phyloP scores from a whole-genome alignment of 1,284 basidiomycete genomes.

The Omphalotus olearius region DNA sequence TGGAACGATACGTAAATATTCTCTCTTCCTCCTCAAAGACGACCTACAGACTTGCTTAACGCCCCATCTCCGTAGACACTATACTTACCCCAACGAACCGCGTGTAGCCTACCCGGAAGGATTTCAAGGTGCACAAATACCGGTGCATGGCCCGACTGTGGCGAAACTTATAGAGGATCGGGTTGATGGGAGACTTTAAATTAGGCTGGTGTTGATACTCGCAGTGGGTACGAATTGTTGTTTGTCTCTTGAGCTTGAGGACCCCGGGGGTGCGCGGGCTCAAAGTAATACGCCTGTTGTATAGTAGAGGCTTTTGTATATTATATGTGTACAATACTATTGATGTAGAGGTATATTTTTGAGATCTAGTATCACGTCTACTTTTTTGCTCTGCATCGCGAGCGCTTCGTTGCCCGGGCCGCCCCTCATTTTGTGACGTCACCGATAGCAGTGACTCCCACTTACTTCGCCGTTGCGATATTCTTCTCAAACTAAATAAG shows the following conservation, averaged over 20 bases:
- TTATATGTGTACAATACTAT: no score
- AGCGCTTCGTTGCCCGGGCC: no score
- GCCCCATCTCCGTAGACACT: background rate
- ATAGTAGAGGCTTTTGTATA: no score
- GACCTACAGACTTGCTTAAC: background rate
- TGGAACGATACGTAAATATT: conserved; percentile 39
- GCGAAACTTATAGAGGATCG: background rate
- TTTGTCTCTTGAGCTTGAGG: no score
- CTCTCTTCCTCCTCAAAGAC: background rate
- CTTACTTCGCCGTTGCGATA: background rate
- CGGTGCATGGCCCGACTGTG: background rate
- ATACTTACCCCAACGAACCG: conserved; percentile 43
- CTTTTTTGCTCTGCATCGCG: no score
- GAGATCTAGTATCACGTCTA: no score
- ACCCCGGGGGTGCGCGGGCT: no score
- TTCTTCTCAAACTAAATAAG: background rate
- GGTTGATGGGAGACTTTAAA: background rate
- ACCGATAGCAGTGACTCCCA: background rate
- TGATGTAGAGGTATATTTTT: no score
- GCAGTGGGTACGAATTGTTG: no score
- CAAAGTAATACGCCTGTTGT: no score
- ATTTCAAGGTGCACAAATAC: conserved; percentile 37
- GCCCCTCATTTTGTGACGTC: background rate
- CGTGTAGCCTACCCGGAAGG: conserved; percentile 45
- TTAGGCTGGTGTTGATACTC: no score